phyloP scores from a whole-genome alignment of 352 stramenopile genomes.

The Phytophthora pinifolia region DNA sequence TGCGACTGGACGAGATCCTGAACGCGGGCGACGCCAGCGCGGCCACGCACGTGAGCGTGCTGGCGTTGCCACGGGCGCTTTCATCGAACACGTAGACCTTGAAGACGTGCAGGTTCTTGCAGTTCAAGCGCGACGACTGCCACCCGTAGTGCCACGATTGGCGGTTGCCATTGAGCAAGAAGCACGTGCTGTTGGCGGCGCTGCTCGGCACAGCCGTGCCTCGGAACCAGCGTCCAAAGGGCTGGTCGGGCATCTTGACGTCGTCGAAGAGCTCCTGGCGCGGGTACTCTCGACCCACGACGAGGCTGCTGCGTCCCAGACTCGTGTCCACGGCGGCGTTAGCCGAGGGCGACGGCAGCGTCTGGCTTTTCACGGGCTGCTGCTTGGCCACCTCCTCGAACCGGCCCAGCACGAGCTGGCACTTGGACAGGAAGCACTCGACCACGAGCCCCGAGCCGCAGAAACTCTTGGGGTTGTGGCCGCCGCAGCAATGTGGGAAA shows the following conservation, averaged over 20 bases:
- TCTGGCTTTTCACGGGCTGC: slow-evolving; percentile 14
- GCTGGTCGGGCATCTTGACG: slow-evolving; percentile 78
- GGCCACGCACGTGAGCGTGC: slow-evolving; percentile 48
- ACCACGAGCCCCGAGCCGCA: slow-evolving; percentile 77
- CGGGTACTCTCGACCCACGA: slow-evolving; percentile 48
- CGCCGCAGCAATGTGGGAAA: slow-evolving; percentile 83
- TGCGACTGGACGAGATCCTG: slow-evolving; percentile 79
- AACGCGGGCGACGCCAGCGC: slow-evolving; percentile 67
- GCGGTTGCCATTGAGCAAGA: slow-evolving; percentile 83
- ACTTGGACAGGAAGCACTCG: slow-evolving; percentile 58
- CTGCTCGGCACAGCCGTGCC: slow-evolving; percentile 41
- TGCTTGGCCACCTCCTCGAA: slow-evolving; percentile 74
- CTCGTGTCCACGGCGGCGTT: slow-evolving; percentile 25
- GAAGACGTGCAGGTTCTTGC: slow-evolving; percentile 85
- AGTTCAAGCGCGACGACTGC: slow-evolving; percentile 83
- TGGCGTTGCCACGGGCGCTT: slow-evolving; percentile 27
- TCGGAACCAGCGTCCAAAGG: slow-evolving; percentile 75
- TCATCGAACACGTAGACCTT: slow-evolving; percentile 68
- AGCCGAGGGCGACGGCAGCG: slow-evolving; percentile 6
- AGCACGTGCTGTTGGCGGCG: slow-evolving; percentile 33
- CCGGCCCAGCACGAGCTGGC: slow-evolving; percentile 63
- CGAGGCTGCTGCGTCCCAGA: slow-evolving; percentile 30
- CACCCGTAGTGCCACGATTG: slow-evolving; percentile 88
- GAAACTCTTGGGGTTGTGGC: slow-evolving; percentile 86
- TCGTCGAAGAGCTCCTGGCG: slow-evolving; percentile 66